Percentiles rank a stretch among this genome's conserved stretches.
Conservation (phyloP, 768 basidiomycete species). For the Podaxis sp. region DNA sequence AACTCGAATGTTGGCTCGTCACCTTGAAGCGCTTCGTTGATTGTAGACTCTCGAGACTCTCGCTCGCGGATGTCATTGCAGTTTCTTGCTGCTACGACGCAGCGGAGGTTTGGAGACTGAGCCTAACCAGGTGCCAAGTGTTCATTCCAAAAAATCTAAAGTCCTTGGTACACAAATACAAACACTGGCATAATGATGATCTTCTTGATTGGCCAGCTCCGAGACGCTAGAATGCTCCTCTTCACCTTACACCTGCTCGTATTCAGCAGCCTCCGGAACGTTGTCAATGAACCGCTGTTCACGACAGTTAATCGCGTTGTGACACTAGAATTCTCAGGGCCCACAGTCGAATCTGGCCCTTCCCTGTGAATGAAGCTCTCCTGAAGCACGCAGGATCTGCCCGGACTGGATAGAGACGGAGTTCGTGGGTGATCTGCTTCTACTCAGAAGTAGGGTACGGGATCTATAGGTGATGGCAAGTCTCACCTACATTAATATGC, state of each 20-base stretch:
- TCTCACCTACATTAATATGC: too few species aligned
- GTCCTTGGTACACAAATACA: not conserved
- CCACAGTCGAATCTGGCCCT: too few species aligned
- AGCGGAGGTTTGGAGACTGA: not conserved
- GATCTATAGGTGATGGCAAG: too few species aligned
- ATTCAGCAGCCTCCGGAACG: slow-evolving; percentile 55
- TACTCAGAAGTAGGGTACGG: too few species aligned
- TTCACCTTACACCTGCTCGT: slow-evolving; percentile 54
- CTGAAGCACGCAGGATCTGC: too few species aligned
- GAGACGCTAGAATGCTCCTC: slow-evolving; percentile 45
- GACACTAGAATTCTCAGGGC: too few species aligned
- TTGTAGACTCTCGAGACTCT: not conserved
- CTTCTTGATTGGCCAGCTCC: slow-evolving; percentile 49
- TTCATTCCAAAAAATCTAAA: slow-evolving; percentile 7
- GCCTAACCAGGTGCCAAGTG: not conserved
- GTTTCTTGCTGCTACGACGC: not conserved
- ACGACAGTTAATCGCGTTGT: too few species aligned
- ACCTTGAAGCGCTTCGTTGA: slow-evolving; percentile 52
- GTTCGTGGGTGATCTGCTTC: too few species aligned
- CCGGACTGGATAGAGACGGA: too few species aligned
- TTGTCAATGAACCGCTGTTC: slow-evolving; percentile 53
- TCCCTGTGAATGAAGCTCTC: too few species aligned
- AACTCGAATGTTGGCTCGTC: not conserved
- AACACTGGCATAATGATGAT: slow-evolving; percentile 14
- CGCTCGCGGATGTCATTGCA: not conserved